phyloP scores from a whole-genome alignment of 495 filamentous ascomycete species.

The Barbatosphaeria neglecta region DNA sequence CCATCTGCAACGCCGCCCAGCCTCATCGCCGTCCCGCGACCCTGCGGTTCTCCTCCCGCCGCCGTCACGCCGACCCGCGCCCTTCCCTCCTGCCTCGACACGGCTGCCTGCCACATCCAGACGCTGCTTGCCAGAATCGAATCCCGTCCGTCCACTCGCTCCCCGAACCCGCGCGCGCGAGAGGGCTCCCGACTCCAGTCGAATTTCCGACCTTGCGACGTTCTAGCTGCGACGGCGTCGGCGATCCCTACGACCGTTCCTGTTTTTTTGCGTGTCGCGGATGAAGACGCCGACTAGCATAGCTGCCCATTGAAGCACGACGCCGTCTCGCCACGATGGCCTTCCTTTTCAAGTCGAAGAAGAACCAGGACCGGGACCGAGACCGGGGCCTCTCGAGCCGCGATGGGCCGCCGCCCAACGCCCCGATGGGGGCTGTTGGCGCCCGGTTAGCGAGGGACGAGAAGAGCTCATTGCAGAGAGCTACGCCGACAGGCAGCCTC shows the following conservation, averaged over 20 bases:
- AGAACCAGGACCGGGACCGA: constrained; percentile 47
- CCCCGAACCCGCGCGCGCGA: too few species aligned
- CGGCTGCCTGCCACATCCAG: background rate
- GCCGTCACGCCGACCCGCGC: too few species aligned
- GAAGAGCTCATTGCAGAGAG: constrained; percentile 27
- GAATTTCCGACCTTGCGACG: too few species aligned
- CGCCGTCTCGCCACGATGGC: constrained; percentile 40
- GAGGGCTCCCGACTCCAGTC: too few species aligned
- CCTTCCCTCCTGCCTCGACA: background rate
- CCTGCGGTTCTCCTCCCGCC: constrained; percentile 2
- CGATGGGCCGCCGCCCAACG: constrained; percentile 27
- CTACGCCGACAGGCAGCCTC: constrained; percentile 45
- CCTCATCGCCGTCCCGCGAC: constrained; percentile 16
- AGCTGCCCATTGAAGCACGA: background rate
- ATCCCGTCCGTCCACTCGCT: too few species aligned
- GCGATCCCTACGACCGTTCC: background rate
- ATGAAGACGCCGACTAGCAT: background rate
- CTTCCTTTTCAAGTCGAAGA: constrained; percentile 64
- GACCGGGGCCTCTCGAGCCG: constrained; percentile 32
- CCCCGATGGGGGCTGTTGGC: constrained; percentile 21
- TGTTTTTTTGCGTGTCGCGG: background rate
- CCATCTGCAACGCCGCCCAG: constrained; percentile 22
- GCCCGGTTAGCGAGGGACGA: constrained; percentile 34
- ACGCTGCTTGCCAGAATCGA: background rate
- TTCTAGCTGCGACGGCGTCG: background rate